phyloP scores from a whole-genome alignment of 495 filamentous ascomycete species.

The Amphirosellinia nigrospora region DNA sequence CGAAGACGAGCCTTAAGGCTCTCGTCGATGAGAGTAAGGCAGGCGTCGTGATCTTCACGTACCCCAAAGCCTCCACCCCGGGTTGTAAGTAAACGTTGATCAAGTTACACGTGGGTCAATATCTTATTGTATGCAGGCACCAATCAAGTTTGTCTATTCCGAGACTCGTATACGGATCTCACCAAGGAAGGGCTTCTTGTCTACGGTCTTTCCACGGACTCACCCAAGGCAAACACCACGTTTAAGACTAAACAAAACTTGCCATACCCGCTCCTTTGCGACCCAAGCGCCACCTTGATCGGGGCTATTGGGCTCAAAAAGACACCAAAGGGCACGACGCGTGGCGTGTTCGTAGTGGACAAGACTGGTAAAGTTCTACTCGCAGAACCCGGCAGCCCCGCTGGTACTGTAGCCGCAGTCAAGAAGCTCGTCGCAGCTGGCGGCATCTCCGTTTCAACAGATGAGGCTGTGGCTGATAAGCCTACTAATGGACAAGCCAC shows the following conservation, averaged over 20 bases:
- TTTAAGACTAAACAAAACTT: constrained; percentile 89
- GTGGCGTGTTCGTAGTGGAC: constrained; percentile 87
- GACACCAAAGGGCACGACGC: constrained; percentile 71
- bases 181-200: constrained; percentile 82
- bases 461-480: constrained; percentile 32
- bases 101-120: constrained; percentile 10
- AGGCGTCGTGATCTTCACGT: constrained; percentile 92
- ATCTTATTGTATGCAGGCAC: constrained; percentile 67
- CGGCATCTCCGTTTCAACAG: constrained; percentile 28
- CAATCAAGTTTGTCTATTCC: constrained; percentile 89
- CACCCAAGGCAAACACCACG: constrained; percentile 84
- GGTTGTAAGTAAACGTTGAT: constrained; percentile 74
- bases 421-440: constrained; percentile 54
- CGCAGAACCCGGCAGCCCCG: constrained; percentile 64
- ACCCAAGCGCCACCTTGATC: constrained; percentile 74
- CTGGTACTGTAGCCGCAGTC: constrained; percentile 62
- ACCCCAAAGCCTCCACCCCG: constrained; percentile 92
- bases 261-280: constrained; percentile 89
- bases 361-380: constrained; percentile 74
- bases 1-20: constrained; percentile 73
- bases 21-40: constrained; percentile 82
- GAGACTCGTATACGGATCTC: constrained; percentile 77
- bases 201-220: constrained; percentile 88
- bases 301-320: constrained; percentile 79
- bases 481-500: constrained; percentile 29